phyloP scores from a whole-genome alignment of 176 grass and related monocot genomes.

The Typha latifolia region DNA sequence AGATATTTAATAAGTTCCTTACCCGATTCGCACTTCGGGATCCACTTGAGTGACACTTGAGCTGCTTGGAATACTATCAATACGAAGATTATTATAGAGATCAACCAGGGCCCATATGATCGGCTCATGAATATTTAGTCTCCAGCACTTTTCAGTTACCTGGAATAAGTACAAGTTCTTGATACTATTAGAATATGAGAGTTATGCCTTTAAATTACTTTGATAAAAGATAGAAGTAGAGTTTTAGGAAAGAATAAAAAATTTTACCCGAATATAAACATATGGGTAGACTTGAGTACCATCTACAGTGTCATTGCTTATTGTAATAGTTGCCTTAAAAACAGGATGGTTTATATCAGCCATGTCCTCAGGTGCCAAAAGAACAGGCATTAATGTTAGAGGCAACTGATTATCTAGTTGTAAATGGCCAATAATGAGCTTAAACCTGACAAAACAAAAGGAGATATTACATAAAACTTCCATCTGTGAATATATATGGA shows the following conservation, averaged over 20 bases:
- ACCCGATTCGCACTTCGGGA: conserved; percentile 95
- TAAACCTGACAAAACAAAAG: conserved; percentile 60
- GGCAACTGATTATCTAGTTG: conserved; percentile 98
- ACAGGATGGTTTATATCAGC: conserved; percentile 71
- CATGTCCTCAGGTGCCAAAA: conserved; percentile 64
- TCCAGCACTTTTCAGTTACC: conserved; percentile 83
- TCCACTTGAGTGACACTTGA: conserved; percentile 73
- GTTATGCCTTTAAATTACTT: conserved; percentile 10
- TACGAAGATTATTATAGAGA: conserved; percentile 75
- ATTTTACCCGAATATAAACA: conserved; percentile 74
- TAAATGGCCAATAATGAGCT: conserved; percentile 72
- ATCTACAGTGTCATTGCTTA: conserved; percentile 70
- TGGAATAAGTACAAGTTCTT: conserved; percentile 28
- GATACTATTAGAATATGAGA: conserved; percentile 13
- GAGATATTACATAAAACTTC: neutral
- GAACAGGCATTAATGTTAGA: conserved; percentile 87
- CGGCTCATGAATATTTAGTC: conserved; percentile 94
- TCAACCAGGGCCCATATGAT: conserved; percentile 93
- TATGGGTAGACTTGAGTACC: conserved; percentile 83
- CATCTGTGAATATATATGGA: too few species aligned
- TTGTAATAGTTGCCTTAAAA: conserved; percentile 86
- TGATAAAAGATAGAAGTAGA: neutral
- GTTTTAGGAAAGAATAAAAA: conserved; percentile 4
- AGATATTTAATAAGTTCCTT: conserved; percentile 28
- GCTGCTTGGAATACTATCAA: conserved; percentile 41